Evolutionary conservation across 257 asterid species (phyloP).

Genomic region (Fraxinus americana): DNA sequence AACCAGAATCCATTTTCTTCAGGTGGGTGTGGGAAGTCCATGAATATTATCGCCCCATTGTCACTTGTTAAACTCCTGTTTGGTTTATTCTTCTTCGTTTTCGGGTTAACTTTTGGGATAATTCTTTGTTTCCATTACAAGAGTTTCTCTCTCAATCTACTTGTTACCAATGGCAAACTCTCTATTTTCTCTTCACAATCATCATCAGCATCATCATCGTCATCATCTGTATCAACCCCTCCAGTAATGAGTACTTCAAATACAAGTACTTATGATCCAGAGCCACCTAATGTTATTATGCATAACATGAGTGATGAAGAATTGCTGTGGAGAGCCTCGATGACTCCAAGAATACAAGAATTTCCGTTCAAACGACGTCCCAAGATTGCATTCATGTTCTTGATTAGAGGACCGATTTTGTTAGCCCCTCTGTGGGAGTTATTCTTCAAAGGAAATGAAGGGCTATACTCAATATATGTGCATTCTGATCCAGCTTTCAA

Average conservation of each 20-base stretch:
- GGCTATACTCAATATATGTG: constrained; percentile 44
- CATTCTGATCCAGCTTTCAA: constrained; percentile 41
- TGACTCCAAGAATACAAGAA: constrained; percentile 42
- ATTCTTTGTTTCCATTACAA: constrained; percentile 36
- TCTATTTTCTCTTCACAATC: constrained; percentile 22
- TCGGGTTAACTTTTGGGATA: constrained; percentile 41
- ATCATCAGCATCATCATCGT: neutral
- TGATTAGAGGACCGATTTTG: constrained; percentile 39
- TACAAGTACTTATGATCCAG: constrained; percentile 7
- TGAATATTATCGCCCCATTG: constrained; percentile 13
- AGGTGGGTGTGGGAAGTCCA: neutral
- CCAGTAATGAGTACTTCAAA: neutral
- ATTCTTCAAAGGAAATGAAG: constrained; percentile 43
- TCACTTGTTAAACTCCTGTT: constrained; percentile 29
- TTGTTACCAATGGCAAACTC: constrained; percentile 35
- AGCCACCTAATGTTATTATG: constrained; percentile 22
- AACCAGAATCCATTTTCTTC: constrained; percentile 5
- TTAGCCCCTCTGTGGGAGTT: constrained; percentile 51
- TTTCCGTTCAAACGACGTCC: constrained; percentile 37
- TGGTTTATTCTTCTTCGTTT: constrained; percentile 31
- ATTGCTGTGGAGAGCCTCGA: constrained; percentile 45
- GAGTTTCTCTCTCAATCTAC: constrained; percentile 36
- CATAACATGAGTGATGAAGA: too few relatives aligned
- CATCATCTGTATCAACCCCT: neutral
- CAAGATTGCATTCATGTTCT: constrained; percentile 52